Base-by-base conservation (phyloP, 306 rosid species). In the Glycyrrhiza uralensis region DNA sequence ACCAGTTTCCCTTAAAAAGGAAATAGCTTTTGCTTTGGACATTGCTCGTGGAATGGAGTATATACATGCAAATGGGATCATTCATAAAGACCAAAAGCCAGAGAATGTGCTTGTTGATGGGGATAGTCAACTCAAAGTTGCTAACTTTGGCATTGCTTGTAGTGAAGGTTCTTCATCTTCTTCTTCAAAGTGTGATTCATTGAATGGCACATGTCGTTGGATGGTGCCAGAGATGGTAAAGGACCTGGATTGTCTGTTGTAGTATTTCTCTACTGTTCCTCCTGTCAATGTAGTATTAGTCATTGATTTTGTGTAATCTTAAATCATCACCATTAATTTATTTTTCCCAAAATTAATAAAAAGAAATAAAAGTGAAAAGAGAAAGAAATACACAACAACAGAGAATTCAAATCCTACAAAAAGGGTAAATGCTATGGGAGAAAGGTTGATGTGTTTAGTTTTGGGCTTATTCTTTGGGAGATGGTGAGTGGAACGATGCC, bases 381-480 rank as follows among this genome's bases (percentile, higher is more conserved):
- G n/a, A n/a, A n/a, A n/a, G n/a, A n/a, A n/a, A n/a, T n/a, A n/a
- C n/a, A n/a, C n/a, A n/a, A n/a, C n/a, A n/a, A n/a, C n/a, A n/a
- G n/a, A n/a, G n/a, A n/a, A n/a, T n/a, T n/a, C n/a, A n/a, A n/a
- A n/a, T n/a, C n/a, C n/a, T n/a, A n/a, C n/a, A n/a, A n/a, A 12
- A 47, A 47, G 18, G 55, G 55, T 26, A 33, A 33, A 32, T 15
- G 45, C 1, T 18, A 59, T 17, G 45, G 66, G 28, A 59, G 66
- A 59, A 33, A 59, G 17, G 29, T 59, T 59, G 66, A 59, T 9
- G 66, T 33, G 29, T 59, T 32, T 0, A 59, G 66, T 35, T 59
- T 59, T 59, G 66, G 66, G 66, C 66, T 59, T 33, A 59, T 33
- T 33, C 38, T 60, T 2, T 60, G 46, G 66, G 66, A 60, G 29